These are phyloP conservation scores for Serendipita sp. DNA, from an alignment of 768 basidiomycete species.

Conservation along the genomic window DNA sequence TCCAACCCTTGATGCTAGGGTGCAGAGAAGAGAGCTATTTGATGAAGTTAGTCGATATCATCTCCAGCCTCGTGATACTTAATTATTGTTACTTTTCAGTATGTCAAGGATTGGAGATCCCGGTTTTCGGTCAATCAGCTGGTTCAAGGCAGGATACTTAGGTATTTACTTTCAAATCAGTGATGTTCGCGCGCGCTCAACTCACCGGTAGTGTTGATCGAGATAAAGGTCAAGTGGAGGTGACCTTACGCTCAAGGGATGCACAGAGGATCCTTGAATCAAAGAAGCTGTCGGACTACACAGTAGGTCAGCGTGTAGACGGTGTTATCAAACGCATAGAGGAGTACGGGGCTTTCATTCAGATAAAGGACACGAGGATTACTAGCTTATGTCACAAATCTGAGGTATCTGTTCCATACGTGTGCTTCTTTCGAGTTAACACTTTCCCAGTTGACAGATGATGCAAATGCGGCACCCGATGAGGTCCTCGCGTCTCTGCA, in stretches of 20 bases:
- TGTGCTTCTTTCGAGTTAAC: constrained; percentile 1
- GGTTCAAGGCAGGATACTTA: constrained; percentile 72
- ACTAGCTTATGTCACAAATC: constrained; percentile 90
- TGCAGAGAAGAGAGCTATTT: constrained; percentile 87
- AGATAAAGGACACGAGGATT: constrained; percentile 69
- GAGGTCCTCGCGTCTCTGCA: constrained; percentile 69
- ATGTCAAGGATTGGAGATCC: constrained; percentile 88
- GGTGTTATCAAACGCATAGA: constrained; percentile 71
- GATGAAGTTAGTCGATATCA: constrained; percentile 42
- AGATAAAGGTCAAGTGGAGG: constrained; percentile 67
- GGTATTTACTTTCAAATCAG: constrained; percentile 28
- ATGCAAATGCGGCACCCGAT: constrained; percentile 60
- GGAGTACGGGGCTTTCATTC: constrained; percentile 83
- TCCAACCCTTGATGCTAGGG: constrained; percentile 68
- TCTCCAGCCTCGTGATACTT: constrained; percentile 9
- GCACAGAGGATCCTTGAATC: constrained; percentile 25
- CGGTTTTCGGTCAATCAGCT: constrained; percentile 66
- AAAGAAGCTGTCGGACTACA: constrained; percentile 34
- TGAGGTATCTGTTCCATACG: constrained; percentile 33
- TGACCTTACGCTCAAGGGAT: constrained; percentile 67
- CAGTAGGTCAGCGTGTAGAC: constrained; percentile 64
- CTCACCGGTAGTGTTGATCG: constrained; percentile 40
- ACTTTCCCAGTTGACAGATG: constrained; percentile 62
- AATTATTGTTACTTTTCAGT: constrained; percentile 32
- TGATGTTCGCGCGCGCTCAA: background rate